Evolutionary conservation across 108 stramenopile genomes (phyloP).

Genomic region (Chaetoceros muelleri): DNA sequence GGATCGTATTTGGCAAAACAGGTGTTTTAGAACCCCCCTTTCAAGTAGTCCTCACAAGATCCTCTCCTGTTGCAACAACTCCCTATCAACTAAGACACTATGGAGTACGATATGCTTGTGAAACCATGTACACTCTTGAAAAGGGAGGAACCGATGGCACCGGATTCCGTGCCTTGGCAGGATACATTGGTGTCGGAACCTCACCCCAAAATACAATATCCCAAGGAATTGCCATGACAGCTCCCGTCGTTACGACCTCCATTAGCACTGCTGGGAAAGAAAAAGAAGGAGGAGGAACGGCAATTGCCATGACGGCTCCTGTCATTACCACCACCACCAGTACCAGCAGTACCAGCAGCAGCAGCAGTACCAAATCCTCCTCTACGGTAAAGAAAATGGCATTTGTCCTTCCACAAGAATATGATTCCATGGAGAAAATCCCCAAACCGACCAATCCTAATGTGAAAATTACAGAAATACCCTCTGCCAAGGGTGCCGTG

Average conservation of each 20-base stretch:
- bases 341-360: background rate
- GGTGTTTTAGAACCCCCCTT: constrained; percentile 55
- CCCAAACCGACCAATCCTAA: constrained; percentile 72
- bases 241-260: constrained; percentile 73
- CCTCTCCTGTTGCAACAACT: constrained; percentile 15
- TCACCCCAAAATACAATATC: constrained; percentile 52
- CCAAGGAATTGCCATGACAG: constrained; percentile 65
- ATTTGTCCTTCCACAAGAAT: constrained; percentile 74
- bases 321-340: constrained; percentile 33
- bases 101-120: constrained; percentile 37
- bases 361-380: background rate
- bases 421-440: constrained; percentile 54
- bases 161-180: constrained; percentile 50
- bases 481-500: constrained; percentile 54
- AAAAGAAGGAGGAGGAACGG: constrained; percentile 10
- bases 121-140: constrained; percentile 12
- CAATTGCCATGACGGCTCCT: constrained; percentile 74
- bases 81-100: constrained; percentile 68
- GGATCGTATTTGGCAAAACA: constrained; percentile 67
- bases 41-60: constrained; percentile 35
- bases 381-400: constrained; percentile 51
- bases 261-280: no score
- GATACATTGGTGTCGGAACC: constrained; percentile 82
- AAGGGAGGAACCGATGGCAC: constrained; percentile 20
- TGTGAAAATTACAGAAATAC: constrained; percentile 50